phyloP scores from a whole-genome alignment of 106 monocot genomes.

The Apostasia shenzhenica region DNA sequence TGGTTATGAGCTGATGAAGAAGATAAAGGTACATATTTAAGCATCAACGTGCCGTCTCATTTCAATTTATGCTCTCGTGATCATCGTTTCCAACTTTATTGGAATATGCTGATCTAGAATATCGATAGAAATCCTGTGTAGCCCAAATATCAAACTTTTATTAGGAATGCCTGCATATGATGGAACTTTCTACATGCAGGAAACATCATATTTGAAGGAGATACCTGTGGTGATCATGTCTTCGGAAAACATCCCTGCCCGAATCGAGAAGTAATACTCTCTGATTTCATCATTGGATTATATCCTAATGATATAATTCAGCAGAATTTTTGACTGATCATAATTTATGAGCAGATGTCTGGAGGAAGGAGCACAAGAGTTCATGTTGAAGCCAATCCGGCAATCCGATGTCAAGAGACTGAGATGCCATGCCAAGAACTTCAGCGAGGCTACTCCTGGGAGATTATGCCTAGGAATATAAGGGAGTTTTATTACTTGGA shows the following conservation, averaged over 20 bases:
- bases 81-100: too few relatives aligned
- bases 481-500: too few relatives aligned
- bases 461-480: too few relatives aligned
- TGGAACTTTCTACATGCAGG: slow-evolving; percentile 20
- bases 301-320: too few relatives aligned
- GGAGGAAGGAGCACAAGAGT: slow-evolving; percentile 17
- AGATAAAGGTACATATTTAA: slow-evolving; percentile 15
- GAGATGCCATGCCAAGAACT: neutral
- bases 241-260: slow-evolving; percentile 74
- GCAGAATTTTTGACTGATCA: neutral
- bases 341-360: slow-evolving; percentile 4
- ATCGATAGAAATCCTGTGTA: too few relatives aligned
- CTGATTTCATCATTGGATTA: neutral
- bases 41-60: too few relatives aligned
- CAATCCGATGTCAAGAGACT: slow-evolving; percentile 19
- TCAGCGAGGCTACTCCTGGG: too few relatives aligned
- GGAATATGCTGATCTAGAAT: too few relatives aligned
- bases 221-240: slow-evolving; percentile 94
- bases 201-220: slow-evolving; percentile 65
- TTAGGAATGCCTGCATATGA: too few relatives aligned
- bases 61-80: too few relatives aligned
- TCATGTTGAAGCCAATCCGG: slow-evolving; percentile 16
- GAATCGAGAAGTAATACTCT: slow-evolving; percentile 55
- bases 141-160: too few relatives aligned
- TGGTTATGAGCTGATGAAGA: slow-evolving; percentile 29